Evolutionary conservation across 257 asterid genomes (phyloP), one percentile per base, ranked within the genome.

Genomic region (Lavandula angustifolia): DNA sequence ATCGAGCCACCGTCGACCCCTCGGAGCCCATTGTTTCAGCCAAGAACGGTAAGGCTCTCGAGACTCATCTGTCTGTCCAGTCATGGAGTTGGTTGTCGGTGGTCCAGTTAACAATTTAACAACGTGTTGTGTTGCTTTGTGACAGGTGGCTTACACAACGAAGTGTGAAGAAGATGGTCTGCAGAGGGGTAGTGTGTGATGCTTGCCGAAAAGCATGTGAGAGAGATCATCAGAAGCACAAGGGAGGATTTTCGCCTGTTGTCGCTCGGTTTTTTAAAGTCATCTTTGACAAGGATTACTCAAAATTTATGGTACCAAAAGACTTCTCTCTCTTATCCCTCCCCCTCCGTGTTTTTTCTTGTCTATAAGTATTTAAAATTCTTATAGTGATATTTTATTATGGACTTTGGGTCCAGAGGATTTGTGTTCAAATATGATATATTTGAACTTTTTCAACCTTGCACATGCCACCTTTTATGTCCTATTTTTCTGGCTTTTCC

Each of bases 241-340:
- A 22, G 33, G 42, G 22, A 47, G 58, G 43, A n/a, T 7, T 54
- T 32, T 10, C 16, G 48, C 48, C 71, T 5, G 13, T 11, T 12
- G 27, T 0, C 3, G 29, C 43, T 40, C 75, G 81, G 42, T 80
- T 76, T 60, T 62, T 70, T 55, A 73, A 73, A 54, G 0, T 70
- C 71, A 32, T 70, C 75, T 7, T 56, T 29, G 73, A 64, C 62
- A 17, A 41, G 8, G 49, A 66, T 46, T n/a, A 12, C 69, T 27
- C 60, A 3, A 7, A 76, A 41, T 3, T 16, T 67, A 3, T 80
- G 82, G 80, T 76, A 80, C 69, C 56, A 6, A 18, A 6, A 4
- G 8, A 4, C 48, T 7, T 48, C 49, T n/a, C 54, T 14, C 22
- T 9, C 9, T 16, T 10, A 18, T 22, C 13, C 5, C 31, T 9